Percentiles rank a stretch among this genome's conserved stretches.
Evolutionary conservation across 805 yeast genomes (phyloP).

Genomic region (Lipomyces chichibuensis): DNA sequence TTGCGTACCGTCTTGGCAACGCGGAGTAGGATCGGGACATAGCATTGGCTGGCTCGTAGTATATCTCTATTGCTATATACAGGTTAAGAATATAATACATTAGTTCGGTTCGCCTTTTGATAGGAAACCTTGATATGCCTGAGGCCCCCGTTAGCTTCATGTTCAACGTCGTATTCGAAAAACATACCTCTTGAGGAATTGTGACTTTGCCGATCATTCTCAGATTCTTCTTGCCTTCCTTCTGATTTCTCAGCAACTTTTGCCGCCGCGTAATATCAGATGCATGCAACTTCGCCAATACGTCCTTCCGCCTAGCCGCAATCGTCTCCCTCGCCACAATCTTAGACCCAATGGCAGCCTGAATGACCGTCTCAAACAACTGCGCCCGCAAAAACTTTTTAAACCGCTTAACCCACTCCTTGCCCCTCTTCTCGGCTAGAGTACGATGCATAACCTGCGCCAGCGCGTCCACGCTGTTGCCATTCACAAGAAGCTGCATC

Average conservation of each 20-base stretch:
- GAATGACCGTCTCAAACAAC: constrained; percentile 89
- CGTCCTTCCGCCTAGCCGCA: constrained; percentile 92
- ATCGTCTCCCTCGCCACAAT: constrained; percentile 91
- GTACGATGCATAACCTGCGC: constrained; percentile 87
- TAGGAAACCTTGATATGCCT: constrained; percentile 39
- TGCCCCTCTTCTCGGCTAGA: constrained; percentile 71
- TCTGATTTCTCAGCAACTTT: constrained; percentile 83
- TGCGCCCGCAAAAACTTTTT: constrained; percentile 79
- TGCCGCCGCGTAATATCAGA: constrained; percentile 89
- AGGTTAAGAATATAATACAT: constrained; percentile 1
- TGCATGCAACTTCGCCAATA: constrained; percentile 90
- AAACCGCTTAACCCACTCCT: constrained; percentile 80
- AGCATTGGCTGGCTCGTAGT: neutral
- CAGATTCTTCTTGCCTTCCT: constrained; percentile 89
- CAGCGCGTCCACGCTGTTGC: constrained; percentile 85
- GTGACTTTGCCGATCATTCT: constrained; percentile 75
- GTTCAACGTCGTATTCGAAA: neutral
- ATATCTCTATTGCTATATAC: neutral
- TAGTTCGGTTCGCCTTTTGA: constrained; percentile 25
- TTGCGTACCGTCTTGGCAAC: constrained; percentile 54
- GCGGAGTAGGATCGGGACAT: constrained; percentile 9
- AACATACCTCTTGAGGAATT: constrained; percentile 46
- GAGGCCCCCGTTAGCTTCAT: neutral
- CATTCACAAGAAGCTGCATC: constrained; percentile 86
- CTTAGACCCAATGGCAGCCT: constrained; percentile 79